Base-by-base conservation (phyloP, 768 basidiomycete species). In the Amylocystis lapponica region DNA sequence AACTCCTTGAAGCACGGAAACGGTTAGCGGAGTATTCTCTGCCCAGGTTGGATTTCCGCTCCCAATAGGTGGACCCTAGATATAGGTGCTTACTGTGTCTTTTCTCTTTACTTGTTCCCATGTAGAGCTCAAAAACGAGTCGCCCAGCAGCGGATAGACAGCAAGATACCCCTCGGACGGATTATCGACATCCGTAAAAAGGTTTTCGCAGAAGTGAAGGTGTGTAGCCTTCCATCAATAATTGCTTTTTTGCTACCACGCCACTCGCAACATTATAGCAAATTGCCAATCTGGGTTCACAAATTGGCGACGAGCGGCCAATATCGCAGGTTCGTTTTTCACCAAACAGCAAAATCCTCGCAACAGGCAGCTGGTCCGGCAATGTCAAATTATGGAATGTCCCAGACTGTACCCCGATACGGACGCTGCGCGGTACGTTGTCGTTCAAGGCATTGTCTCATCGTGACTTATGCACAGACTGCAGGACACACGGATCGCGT, bases 351-450 rank as follows among this genome's bases (percentile, higher is more conserved):
- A 66, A 87, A 56, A 74, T 86, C 45, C 76, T 97, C 36, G 87
- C 92, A 4, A 95, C 95, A 2, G 93, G 87, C 10, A 93, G 90
- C 52, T 99, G 96, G 96, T 89, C 94, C 22, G 96, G 96, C 16
- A 81, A 82, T 33, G 82, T 93, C 17, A 98, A 93, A 66, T 57
- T 98, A 14, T 99, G 96, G 96, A 89, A 92, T 55, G 81, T 98
- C 5, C 96, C 96, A 14, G 75, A 83, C 11, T 94, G 94, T 61
- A 90, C 86, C 39, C 78, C 80, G 35, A 75, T 90, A 34, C 72
- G 77, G 35, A 76, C 87, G 17, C 65, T 92, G 42, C 72, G 86
- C 66, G 91, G 92, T 83, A 36, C 44, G 69, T 48, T 6, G 29
- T 32, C 10, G 9, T n/a, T 9, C 27, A 27, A 19, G 17, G 12